Percentiles rank a stretch among this genome's conserved stretches.
These are phyloP conservation scores for Crepidotus variabilis DNA, from an alignment of 768 basidiomycete genomes.

Conservation along the genomic window DNA sequence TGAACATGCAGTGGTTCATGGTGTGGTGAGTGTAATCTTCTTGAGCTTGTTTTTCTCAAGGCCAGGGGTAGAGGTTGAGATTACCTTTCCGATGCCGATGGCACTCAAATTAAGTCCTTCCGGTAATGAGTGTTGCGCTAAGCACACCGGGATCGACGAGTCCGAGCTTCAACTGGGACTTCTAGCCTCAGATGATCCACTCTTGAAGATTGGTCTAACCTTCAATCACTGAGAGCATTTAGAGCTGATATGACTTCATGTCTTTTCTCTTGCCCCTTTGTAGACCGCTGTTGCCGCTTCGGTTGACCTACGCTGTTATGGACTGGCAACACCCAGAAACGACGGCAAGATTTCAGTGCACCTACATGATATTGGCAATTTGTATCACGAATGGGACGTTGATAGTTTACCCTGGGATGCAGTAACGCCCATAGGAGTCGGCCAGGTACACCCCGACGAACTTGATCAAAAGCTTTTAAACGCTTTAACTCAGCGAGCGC, in stretches of 20 bases:
- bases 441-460: constrained; percentile 53
- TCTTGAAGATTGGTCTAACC: background rate
- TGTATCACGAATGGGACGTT: constrained; percentile 79
- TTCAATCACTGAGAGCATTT: constrained; percentile 1
- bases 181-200: constrained; percentile 1
- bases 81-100: background rate
- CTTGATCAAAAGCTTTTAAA: constrained; percentile 75
- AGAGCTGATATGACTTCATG: constrained; percentile 6
- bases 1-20: constrained; percentile 98
- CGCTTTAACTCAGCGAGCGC: constrained; percentile 52
- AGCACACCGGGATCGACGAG: constrained; percentile 20
- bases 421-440: constrained; percentile 48
- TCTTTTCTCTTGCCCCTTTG: constrained; percentile 9
- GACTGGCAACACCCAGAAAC: constrained; percentile 68
- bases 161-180: constrained; percentile 17
- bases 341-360: constrained; percentile 73
- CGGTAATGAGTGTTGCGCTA: constrained; percentile 11
- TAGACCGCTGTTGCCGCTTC: constrained; percentile 94
- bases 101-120: background rate
- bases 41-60: constrained; percentile 6
- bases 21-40: constrained; percentile 64
- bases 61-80: constrained; percentile 9
- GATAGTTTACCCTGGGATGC: constrained; percentile 76
- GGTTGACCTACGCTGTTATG: constrained; percentile 94
- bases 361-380: constrained; percentile 75